Conservation (phyloP, 345 rosid species). For the Passiflora organensis region DNA sequence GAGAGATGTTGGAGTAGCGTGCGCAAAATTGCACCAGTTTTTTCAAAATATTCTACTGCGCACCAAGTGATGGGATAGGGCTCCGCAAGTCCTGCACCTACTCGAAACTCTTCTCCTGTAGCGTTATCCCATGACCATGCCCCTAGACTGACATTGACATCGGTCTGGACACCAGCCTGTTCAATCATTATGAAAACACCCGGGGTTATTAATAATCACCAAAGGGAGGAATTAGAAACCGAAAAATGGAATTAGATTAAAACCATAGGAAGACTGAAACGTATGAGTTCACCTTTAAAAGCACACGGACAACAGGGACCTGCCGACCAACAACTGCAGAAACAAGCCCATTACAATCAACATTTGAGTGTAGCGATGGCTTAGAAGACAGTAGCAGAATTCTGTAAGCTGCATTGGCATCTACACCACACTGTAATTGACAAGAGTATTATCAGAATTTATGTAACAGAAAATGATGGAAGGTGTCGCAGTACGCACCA, state of each 20-base stretch:
- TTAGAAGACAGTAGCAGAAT: slow-evolving; percentile 72
- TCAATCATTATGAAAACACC: slow-evolving; percentile 11
- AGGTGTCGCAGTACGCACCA: too few relatives aligned
- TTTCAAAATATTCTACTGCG: slow-evolving; percentile 90
- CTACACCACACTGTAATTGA: slow-evolving; percentile 71
- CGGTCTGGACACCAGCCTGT: slow-evolving; percentile 63
- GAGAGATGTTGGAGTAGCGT: slow-evolving; percentile 54
- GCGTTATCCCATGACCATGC: slow-evolving; percentile 94
- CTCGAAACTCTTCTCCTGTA: slow-evolving; percentile 86
- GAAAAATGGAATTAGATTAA: background rate
- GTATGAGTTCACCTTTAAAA: slow-evolving; percentile 56
- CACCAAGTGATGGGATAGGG: slow-evolving; percentile 87
- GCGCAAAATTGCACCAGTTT: slow-evolving; percentile 60
- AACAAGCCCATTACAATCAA: slow-evolving; percentile 79
- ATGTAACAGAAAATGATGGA: background rate
- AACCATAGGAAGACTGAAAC: slow-evolving; percentile 3
- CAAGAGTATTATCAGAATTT: background rate
- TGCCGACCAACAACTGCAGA: slow-evolving; percentile 87
- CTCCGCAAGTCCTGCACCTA: slow-evolving; percentile 96
- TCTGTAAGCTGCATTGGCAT: slow-evolving; percentile 56
- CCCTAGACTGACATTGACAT: slow-evolving; percentile 67
- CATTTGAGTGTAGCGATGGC: slow-evolving; percentile 85
- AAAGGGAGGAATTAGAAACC: background rate
- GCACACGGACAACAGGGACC: slow-evolving; percentile 52
- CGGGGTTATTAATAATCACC: background rate